Evolutionary conservation across 75 land plant species (phyloP), one percentile per base, ranked within the genome.

Genomic region (Azolla pinnata): DNA sequence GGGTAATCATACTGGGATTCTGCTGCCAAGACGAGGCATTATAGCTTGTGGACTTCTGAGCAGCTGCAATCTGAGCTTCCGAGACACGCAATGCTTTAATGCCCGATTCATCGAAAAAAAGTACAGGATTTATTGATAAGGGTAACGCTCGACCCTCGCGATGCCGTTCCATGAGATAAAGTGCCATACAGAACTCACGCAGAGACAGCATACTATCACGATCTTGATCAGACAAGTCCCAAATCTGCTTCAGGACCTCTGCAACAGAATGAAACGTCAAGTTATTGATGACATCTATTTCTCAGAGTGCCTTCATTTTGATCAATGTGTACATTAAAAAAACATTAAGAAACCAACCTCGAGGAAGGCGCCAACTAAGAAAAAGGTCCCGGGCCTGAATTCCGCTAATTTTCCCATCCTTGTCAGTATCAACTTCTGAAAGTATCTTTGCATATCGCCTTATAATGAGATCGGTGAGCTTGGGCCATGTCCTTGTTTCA

Each of bases 371-470:
- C 97, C 97, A 91, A 65, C 95, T 84, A 26, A 91, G 61, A 49
- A 91, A 91, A 29, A 91, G 76, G 55, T 80, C 77, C 4, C 86
- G 85, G 29, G 97, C 97, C 63, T 91, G 71, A 46, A 67, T 77
- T 42, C 97, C 97, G 35, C 83, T 82, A 16, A 91, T 91, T 67
- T 80, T 91, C 24, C 97, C 95, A 76, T 91, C 97, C 62, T 81
- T 80, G 33, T 91, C 97, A 4, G 66, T 84, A 63, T 91, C 97
- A 38, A 80, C 97, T 62, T 82, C 78, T 31, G 71, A 27, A 66
- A 91, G 88, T 18, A 91, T 79, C 33, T 72, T 74, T 0, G 70
- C 70, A 61, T 91, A 91, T 44, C 84, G 83, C 61, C 78, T 85
- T 38, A 80, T 61, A 63, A 85, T 74, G 58, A 81, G 59, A 31